These are phyloP conservation scores for Barnettozyma californica DNA, from an alignment of 805 yeast species.

Conservation along the genomic window DNA sequence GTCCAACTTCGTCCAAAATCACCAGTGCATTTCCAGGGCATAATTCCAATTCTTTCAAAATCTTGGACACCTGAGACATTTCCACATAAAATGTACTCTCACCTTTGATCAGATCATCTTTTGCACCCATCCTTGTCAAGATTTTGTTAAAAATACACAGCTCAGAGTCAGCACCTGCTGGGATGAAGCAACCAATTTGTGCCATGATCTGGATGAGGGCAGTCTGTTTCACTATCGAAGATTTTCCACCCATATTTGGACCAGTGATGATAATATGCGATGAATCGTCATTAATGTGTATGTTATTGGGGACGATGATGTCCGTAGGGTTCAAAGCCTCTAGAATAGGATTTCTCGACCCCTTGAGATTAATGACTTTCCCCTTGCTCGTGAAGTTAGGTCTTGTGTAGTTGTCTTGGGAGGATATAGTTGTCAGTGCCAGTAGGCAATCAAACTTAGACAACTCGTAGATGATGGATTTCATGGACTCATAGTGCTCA, in stretches of 20 bases:
- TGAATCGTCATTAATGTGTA: conserved; percentile 48
- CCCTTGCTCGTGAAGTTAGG: conserved; percentile 53
- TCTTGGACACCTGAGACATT: conserved; percentile 88
- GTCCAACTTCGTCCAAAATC: conserved; percentile 90
- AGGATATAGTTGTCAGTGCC: conserved; percentile 66
- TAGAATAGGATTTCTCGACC: conserved; percentile 86
- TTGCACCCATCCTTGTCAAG: conserved; percentile 94
- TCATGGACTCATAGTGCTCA: conserved; percentile 37
- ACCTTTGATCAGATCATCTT: conserved; percentile 94
- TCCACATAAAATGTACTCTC: conserved; percentile 95
- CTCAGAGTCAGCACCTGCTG: conserved; percentile 65
- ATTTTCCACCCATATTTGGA: conserved; percentile 97
- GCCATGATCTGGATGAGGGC: conserved; percentile 86
- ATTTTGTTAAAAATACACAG: conserved; percentile 83
- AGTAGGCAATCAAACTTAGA: conserved; percentile 69
- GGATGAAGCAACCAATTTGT: conserved; percentile 79
- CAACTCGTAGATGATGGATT: conserved; percentile 43
- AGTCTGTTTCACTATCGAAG: conserved; percentile 84
- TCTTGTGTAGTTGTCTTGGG: conserved; percentile 54
- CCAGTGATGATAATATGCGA: conserved; percentile 87
- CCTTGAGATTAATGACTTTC: conserved; percentile 42
- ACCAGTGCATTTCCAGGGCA: conserved; percentile 65
- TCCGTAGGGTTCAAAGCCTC: conserved; percentile 42
- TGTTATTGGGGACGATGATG: conserved; percentile 72
- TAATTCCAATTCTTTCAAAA: conserved; percentile 53